Base-by-base conservation (phyloP, 2,329 filamentous ascomycete genomes). In the Pseudogymnoascus sp. region DNA sequence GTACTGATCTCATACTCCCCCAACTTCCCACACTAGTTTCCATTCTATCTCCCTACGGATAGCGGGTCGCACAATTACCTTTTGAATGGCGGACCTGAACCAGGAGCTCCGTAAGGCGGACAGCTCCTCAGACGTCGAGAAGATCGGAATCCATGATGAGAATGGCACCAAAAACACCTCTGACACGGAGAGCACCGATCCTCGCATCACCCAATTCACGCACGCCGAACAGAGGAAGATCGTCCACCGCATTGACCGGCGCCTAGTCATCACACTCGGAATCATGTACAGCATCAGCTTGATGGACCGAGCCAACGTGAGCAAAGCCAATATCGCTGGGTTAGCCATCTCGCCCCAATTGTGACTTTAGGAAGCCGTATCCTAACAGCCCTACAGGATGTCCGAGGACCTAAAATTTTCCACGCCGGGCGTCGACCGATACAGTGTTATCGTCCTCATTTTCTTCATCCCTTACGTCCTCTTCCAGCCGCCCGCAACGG, bases 251-350 rank as follows among this genome's bases (percentile, higher is more conserved):
- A 79, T 95, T 68, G 91, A 96, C 74, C 77, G 79, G 31, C 83
- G 86, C 1, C 77, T 89, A 3, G 82, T 89, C 42, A 71, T 81
- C 3, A 86, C 82, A 1, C 82, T 85, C 4, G 86, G 86, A 19
- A 71, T 81, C 67, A 82, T 91, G 76, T 93, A 93, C 74, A 90
- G 88, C 72, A 80, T 90, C 69, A 88, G 83, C 67, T 76, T 93
- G 64, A 90, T 93, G 85, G 90, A 95, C 71, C 80, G 90, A 33
- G 91, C 88, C 1, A 93, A 93, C 74, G 76, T 93, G 72, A 84
- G 84, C n/a, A 79, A 84, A 21, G 89, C 89, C 42, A 84, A 84
- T 53, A 87, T 93, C 72, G 89, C 90, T 19, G 90, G 82, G 80
- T 81, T 14, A 37, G 33, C 5, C 33, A 13, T 37, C 33, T 5